Evolutionary conservation across 768 basidiomycete genomes (phyloP), one percentile per base, ranked within the genome.

Genomic region (Gautieria morchelliformis): DNA sequence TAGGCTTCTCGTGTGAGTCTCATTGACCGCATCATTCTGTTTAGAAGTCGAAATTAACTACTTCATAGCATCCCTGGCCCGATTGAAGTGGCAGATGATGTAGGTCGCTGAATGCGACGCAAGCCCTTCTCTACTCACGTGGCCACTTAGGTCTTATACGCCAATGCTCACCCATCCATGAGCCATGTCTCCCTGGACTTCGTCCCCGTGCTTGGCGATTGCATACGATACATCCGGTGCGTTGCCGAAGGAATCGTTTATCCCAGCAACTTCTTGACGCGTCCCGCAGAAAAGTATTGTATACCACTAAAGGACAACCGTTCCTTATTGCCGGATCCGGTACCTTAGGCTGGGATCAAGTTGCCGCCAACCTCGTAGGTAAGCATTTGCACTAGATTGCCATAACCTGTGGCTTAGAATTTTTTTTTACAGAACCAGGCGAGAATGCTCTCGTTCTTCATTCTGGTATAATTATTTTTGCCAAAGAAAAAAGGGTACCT

Each of bases 271-370:
- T 57, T 41, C 53, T 27, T 15, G 17, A 51, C 48, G 48, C 17
- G 4, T 3, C 15, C 9, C 10, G 20, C 61, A 86, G 89, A 60
- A 74, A 89, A 55, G 84, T 97, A 7, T 71, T 98, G 20, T 84
- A 83, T 67, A 86, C 95, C 32, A 78, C 82, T 55, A 73, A 76
- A 22, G 89, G 79, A 0, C 96, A 98, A 66, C 91, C 93, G 0
- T 93, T 99, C 77, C 72, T 99, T 64, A 87, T 98, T 60, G 85
- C 93, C 27, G 96, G 96, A 1, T 89, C 86, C 55, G 96, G 96
- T 15, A 98, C 96, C 2, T 77, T 99, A 35, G 96, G 96, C 30
- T 98, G 94, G 93, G 94, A 97, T 69, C 88, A 91, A 80, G 91
- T 93, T 41, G 85, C 91, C 0, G 82, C 91, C 8, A 98, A 98